Percentiles rank a stretch among this genome's conserved stretches.
Conservation (phyloP, 1,139 yeast genomes). For the Debaryomycetaceae sp. region DNA sequence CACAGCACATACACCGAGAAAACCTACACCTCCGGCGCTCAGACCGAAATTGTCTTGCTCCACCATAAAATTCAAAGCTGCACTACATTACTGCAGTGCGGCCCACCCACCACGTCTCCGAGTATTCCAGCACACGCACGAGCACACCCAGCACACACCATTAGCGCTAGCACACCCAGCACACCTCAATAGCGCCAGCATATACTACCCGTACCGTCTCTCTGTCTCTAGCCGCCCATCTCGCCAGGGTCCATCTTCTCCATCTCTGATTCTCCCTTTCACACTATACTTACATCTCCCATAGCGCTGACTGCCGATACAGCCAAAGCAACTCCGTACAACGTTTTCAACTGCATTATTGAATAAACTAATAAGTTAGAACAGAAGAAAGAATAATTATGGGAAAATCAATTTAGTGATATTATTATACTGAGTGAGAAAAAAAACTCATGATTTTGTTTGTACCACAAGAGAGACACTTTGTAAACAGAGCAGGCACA, state of each 20-base stretch:
- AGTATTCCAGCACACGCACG: too few relatives aligned
- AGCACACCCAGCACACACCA: too few relatives aligned
- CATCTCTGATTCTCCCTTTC: background rate
- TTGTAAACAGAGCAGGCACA: background rate
- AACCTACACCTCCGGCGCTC: too few relatives aligned
- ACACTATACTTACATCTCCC: conserved; percentile 39
- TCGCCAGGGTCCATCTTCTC: background rate
- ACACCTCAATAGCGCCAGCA: too few relatives aligned
- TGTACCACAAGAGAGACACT: background rate
- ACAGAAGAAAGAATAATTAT: background rate
- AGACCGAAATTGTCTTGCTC: too few relatives aligned
- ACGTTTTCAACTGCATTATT: conserved; percentile 38
- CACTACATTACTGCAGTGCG: too few relatives aligned
- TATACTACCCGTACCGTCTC: background rate
- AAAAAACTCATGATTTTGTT: background rate
- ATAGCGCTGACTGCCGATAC: conserved; percentile 37
- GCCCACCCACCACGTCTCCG: too few relatives aligned
- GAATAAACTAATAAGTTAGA: background rate
- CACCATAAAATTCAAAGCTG: too few relatives aligned
- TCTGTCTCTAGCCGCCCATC: background rate
- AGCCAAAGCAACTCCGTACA: conserved; percentile 36
- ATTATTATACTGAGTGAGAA: background rate
- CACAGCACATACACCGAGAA: too few relatives aligned
- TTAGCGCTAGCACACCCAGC: too few relatives aligned
- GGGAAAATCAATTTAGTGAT: background rate